Conservation (phyloP, 2,329 filamentous ascomycete species). For the Colletotrichum orchidophilum region DNA sequence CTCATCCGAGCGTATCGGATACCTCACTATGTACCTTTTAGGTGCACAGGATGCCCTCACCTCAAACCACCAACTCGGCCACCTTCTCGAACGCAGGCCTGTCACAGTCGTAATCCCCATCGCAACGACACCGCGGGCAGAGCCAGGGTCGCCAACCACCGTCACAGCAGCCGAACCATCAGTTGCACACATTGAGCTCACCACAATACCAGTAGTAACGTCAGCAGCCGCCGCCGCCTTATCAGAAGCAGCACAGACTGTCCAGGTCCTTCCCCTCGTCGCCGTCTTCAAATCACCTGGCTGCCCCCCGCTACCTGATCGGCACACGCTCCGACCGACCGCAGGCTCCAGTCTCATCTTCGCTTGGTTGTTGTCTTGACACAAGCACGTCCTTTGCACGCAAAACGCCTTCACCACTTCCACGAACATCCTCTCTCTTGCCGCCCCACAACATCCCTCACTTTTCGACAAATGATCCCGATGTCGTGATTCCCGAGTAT, state of each 20-base stretch:
- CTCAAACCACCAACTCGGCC: not conserved
- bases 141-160: not conserved
- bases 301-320: constrained; percentile 10
- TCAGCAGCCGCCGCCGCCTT: not conserved
- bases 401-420: constrained; percentile 10
- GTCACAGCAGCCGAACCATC: not conserved
- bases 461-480: not conserved
- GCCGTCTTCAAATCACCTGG: constrained; percentile 3
- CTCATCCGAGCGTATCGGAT: not conserved
- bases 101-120: not conserved
- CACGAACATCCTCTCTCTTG: constrained; percentile 19
- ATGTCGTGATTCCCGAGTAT: not conserved
- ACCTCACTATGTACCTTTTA: not conserved
- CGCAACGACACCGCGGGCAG: not conserved
- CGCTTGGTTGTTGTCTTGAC: constrained; percentile 28
- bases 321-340: constrained; percentile 19
- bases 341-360: constrained; percentile 26
- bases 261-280: constrained; percentile 21
- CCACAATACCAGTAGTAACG: not conserved
- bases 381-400: constrained; percentile 8
- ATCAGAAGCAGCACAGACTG: constrained; percentile 27
- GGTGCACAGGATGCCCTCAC: constrained; percentile 28
- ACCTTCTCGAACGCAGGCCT: constrained; percentile 2
- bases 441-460: constrained; percentile 2
- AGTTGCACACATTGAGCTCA: not conserved